Base-by-base conservation (phyloP, 2,329 filamentous ascomycete species). In the Curvularia verruculosa region DNA sequence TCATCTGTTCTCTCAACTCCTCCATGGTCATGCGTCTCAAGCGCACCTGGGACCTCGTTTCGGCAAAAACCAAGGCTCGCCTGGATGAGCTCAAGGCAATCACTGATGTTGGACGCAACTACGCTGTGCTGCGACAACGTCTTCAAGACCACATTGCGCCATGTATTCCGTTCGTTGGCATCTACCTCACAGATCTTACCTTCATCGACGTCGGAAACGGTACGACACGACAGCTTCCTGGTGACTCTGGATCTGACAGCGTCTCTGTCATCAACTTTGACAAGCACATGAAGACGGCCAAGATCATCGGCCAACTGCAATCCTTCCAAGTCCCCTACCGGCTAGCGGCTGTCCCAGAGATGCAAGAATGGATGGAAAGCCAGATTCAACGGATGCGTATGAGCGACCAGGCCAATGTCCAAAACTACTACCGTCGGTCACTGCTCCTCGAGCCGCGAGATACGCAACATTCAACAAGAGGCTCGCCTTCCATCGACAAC, bases 161-260 rank as follows among this genome's bases (percentile, higher is more conserved):
- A 5, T 99, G 95, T 73, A 83, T 99, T 51, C 95, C 95, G 0
- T 99, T 98, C 75, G 85, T 99, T 2, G 95, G 95, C 62, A 96
- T 96, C 78, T 98, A 97, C 75, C 83, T 99, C 37, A 99, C 95
- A 0, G 95, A 99, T 73, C 82, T 99, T 36, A 97, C 93, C 0
- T 98, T 99, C 77, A 89, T 96, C 52, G 92, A 98, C 72, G 92
- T 94, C 63, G 95, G 95, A 60, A 98, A 98, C 75, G 90, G 91
- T 31, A 86, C 91, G 5, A 93, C 89, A 2, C 91, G 94, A 69
- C 89, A 89, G 68, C 85, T 96, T 19, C 85, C 86, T 72, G 83
- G 73, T 55, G 78, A 62, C n/a, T 76, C 79, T 34, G 80, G 82
- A 6, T 81, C 82, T 13, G 85, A 90, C n/a, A 84, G 87, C 28